Evolutionary conservation across 78 protist species (phyloP), one percentile per base, ranked within the genome.

Genomic region (Emiliania huxleyi): DNA sequence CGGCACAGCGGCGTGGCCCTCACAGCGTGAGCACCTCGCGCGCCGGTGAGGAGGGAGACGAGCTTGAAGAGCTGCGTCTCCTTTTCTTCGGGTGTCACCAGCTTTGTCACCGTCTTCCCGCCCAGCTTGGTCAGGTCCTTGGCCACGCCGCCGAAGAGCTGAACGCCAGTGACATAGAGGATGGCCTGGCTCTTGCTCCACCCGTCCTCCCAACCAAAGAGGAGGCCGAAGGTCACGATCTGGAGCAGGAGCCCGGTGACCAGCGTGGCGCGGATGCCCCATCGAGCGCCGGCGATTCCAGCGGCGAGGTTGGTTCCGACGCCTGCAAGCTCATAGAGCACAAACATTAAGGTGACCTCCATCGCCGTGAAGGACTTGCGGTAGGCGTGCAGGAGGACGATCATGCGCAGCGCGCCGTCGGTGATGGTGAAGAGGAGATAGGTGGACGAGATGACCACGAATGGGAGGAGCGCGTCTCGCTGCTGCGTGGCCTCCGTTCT

Each of bases 51-150:
- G 42, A 23, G 55, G 21, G 94, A 38, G 48, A 94, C 95, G 45
- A 85, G 90, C 91, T 91, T 91, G 92, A 83, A 94, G 55, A 94
- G 91, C 0, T n/a, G 26, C 26, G 71, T 35, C 38, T 44, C 18
- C 55, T 69, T 0, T 55, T 77, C 94, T n/a, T 52, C 85, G 35
- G 88, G 84, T 6, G 92, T 94, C 38, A 91, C 95, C 43, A 94
- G 95, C 75, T 94, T 94, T 11, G 92, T 91, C 23, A 94, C 95
- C 38, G 93, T 71, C 91, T 94, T 94, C 26, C 91, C 93, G 46
- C 90, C 92, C 38, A 94, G 84, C 56, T 94, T 94, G 5, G 91
- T 87, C 77, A 94, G 79, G 44, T 94, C 95, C 83, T 94, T 94
- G 35, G 95, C 93, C 21, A 94, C 56, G 35, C 95, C 95, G 21